phyloP scores from a whole-genome alignment of 805 yeast genomes.

The Yamadazyma phyllophila region DNA sequence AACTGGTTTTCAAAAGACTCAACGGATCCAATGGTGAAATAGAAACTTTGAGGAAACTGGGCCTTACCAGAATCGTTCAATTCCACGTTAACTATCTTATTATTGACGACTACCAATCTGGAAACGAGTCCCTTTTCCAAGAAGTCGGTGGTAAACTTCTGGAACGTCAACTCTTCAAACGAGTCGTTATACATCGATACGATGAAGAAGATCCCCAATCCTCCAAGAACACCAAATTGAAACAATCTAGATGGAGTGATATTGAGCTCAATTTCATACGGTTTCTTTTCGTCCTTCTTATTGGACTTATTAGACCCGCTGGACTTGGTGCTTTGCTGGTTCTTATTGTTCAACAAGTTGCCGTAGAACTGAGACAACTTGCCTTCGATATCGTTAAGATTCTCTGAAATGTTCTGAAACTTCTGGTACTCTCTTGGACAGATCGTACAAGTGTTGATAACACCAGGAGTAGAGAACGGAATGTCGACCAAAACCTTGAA shows the following conservation, averaged over 20 bases:
- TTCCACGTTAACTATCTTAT: conserved; percentile 68
- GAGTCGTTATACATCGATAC: conserved; percentile 19
- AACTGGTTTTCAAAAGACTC: conserved; percentile 83
- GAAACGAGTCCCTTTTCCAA: conserved; percentile 77
- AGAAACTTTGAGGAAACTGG: conserved; percentile 35
- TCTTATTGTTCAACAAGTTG: conserved; percentile 6
- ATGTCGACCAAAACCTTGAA: conserved; percentile 26
- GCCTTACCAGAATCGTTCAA: conserved; percentile 59
- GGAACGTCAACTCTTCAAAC: conserved; percentile 73
- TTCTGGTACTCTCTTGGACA: conserved; percentile 28
- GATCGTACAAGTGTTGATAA: conserved; percentile 22
- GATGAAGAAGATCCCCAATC: conserved; percentile 24
- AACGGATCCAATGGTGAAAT: conserved; percentile 82
- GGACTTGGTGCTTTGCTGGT: conserved; percentile 1
- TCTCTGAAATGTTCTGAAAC: conserved; percentile 10
- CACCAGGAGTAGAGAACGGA: conserved; percentile 22
- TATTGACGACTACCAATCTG: conserved; percentile 72
- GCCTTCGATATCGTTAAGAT: conserved; percentile 10
- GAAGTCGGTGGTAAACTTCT: conserved; percentile 76
- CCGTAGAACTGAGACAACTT: conserved; percentile 12
- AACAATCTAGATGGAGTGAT: conserved; percentile 20
- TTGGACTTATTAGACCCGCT: conserved; percentile 10
- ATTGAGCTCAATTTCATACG: conserved; percentile 13
- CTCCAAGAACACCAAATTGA: conserved; percentile 31
- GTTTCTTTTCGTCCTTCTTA: conserved; percentile 13